Evolutionary conservation across 2,329 filamentous ascomycete genomes (phyloP).

Genomic region (Paracamarosporium sp.): DNA sequence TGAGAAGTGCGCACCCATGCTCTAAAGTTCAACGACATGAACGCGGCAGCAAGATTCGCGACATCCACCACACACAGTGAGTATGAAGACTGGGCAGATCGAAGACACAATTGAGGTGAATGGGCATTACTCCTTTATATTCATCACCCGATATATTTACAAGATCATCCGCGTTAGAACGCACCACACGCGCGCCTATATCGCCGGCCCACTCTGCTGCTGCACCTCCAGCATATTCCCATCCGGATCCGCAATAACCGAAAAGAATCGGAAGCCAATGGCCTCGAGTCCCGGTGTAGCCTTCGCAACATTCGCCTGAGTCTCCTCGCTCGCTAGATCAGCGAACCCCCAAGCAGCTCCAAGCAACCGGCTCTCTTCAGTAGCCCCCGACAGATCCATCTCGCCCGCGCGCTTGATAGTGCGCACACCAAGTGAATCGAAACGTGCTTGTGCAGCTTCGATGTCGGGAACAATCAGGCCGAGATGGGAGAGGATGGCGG

Average conservation of each 20-base stretch:
- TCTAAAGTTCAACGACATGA: neutral
- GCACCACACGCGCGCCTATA: neutral
- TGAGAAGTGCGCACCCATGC: neutral
- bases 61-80: too few species aligned
- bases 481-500: slow-evolving; percentile 44
- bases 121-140: too few species aligned
- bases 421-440: slow-evolving; percentile 25
- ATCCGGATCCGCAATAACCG: slow-evolving; percentile 30
- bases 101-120: too few species aligned
- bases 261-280: slow-evolving; percentile 22
- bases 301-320: slow-evolving; percentile 3
- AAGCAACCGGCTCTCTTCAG: slow-evolving; percentile 9
- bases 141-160: too few species aligned
- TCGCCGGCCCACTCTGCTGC: neutral
- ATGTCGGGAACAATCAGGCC: slow-evolving; percentile 47
- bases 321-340: slow-evolving; percentile 10
- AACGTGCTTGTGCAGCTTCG: slow-evolving; percentile 29
- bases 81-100: too few species aligned
- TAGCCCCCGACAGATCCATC: slow-evolving; percentile 8
- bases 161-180: neutral
- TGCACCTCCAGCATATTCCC: slow-evolving; percentile 32
- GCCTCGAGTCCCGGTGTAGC: slow-evolving; percentile 8
- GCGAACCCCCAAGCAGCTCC: slow-evolving; percentile 10
- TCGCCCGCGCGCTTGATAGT: slow-evolving; percentile 39
- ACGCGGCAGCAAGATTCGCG: too few species aligned